Evolutionary conservation across 2,329 filamentous ascomycete genomes (phyloP), one percentile per base, ranked within the genome.

Genomic region (Penicillium decumbens): DNA sequence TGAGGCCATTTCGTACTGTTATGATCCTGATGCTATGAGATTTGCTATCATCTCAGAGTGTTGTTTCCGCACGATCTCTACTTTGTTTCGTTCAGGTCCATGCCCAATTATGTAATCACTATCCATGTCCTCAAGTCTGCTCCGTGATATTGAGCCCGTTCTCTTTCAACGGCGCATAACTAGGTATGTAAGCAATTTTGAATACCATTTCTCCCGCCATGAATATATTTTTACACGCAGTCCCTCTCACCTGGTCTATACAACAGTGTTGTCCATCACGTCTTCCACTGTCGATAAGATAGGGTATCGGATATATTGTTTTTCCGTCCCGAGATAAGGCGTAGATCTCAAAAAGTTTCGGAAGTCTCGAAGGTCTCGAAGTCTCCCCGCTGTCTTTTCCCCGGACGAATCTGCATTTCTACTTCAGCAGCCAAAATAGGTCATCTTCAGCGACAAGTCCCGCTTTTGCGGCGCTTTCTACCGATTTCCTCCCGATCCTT

Each of bases 381-480:
- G 15, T 25, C 37, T 25, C 33, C 15, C 33, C 41, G 40, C 20
- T 20, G 41, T 43, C 37, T 35, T 27, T 28, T 45, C 27, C 23
- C 37, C 15, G 20, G 38, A 40, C 38, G n/a, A 40, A 25, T 38
- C 28, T 38, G 45, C 44, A 47, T 42, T 47, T 46, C 30, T 9
- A 13, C 46, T 45, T 15, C 33, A 40, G 24, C 28, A 44, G 50
- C 46, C 62, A 71, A 57, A 39, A 71, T 71, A 68, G 66, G 60
- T 56, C 24, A 62, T 37, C 38, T 53, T 27, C 65, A 56, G 27
- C 52, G 53, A 15, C 20, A 64, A n/a, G 47, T 57, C 58, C 66
- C 63, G 40, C 51, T 41, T 27, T 25, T 67, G 65, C 64, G 68
- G 61, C 58, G 51, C 38, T 45, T 33, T 44, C 23, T 55, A 13